Base-by-base conservation (phyloP, 31 red algal species). In the Pterothamnion heteromorphum region DNA sequence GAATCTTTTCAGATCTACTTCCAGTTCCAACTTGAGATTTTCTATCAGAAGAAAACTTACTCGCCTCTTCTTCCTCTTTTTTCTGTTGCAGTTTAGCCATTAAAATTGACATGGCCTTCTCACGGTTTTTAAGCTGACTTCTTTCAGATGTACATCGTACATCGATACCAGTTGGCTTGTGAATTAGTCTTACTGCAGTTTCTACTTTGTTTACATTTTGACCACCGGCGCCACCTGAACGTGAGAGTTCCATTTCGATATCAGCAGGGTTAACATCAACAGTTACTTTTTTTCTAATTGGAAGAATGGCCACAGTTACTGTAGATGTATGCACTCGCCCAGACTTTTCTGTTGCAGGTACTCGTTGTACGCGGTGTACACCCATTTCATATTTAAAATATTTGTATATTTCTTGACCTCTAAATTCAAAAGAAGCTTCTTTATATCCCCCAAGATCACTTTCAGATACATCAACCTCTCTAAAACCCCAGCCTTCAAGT, bases 161-260 rank as follows among this genome's bases (percentile, higher is more conserved):
- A 57, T 78, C 85, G 34, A 99, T 96, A 2, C 98, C 98, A 27
- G 96, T 95, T 4, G 94, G 94, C 33, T 87, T 84, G 83, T 98
- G 97, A 27, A 86, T 88, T 22, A 98, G 31, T 21, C 95, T 88
- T 23, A 98, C 97, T 0, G 97, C 97, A 23, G 95, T 96, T 43
- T 98, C 96, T 41, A 97, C 96, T 82, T 97, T 97, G 80, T 97
- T 97, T 38, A 97, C 97, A 82, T 98, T 98, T 82, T 98, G 97
- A 3, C 98, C 98, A 23, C 98, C 98, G 89, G 89, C 92, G 0
- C 98, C 98, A 18, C 98, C 96, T 37, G 95, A 74, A n/a, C n/a
- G n/a, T n/a, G n/a, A 36, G n/a, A n/a, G n/a, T n/a, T n/a, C n/a
- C n/a, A n/a, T n/a, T 9, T 64, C 51, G 51, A 64, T 64, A n/a